Base-by-base conservation (phyloP, 306 rosid species). In the Lablab purpureus region DNA sequence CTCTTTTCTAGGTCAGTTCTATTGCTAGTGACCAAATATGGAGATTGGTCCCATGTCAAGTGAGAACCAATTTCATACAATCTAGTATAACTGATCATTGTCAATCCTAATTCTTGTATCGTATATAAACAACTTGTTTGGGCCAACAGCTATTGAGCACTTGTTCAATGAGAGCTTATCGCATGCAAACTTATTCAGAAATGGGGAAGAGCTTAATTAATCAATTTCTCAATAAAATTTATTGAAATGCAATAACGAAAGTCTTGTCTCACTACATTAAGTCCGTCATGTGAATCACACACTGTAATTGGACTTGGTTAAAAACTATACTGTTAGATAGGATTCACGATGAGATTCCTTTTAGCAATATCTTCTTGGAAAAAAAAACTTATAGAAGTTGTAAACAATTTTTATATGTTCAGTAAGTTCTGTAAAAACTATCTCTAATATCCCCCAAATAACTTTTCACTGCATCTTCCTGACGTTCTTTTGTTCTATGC, bases 21-120 rank as follows among this genome's bases (percentile, higher is more conserved):
- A 41, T 41, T 41, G 47, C 14, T 7, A 2, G 47, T 2, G 47
- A 41, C 46, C 4, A 11, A 10, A 41, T 10, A 41, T 78, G 30
- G 13, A 56, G 47, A 18, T 62, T 19, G 7, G 36, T 40, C 36
- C 25, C 73, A 7, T 30, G 19, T 37, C 40, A 63, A 40, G 28
- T 6, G 25, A 21, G 49, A 56, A 32, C 14, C 10, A 10, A 8
- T 77, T 34, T 36, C 55, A 21, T 45, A 49, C 36, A 60, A 25
- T 70, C 63, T 72, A 45, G n/a, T 45, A 30, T 34, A 65, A 66
- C 25, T 32, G 13, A 32, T 74, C 76, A 40, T 50, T 32, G 55
- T 25, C 40, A 51, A 51, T 58, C 74, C 28, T 67, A 55, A 32
- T 45, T 67, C 19, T 66, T 18, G 54, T 49, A 21, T 36, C 17